Percentiles rank a stretch among this genome's conserved stretches.
phyloP scores from a whole-genome alignment of 1,139 yeast genomes.

The Nadsonia commutata region DNA sequence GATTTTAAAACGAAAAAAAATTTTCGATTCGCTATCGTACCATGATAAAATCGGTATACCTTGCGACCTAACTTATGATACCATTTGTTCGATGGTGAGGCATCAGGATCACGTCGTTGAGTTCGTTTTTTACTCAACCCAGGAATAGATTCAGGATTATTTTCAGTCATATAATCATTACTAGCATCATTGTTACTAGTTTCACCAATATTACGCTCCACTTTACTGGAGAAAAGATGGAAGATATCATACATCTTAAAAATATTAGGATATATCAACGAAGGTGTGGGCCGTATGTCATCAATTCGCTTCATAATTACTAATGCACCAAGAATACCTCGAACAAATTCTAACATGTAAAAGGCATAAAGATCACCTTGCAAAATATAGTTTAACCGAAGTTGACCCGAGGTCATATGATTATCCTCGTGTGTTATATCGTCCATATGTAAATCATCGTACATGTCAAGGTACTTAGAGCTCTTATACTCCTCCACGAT shows the following conservation, averaged over 20 bases:
- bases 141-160: background rate
- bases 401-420: background rate
- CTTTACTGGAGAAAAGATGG: background rate
- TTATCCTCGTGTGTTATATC: background rate
- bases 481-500: background rate
- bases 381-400: background rate
- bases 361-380: background rate
- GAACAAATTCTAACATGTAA: background rate
- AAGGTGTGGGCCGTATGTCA: background rate
- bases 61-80: background rate
- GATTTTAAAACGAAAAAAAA: slow-evolving; percentile 16
- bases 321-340: background rate
- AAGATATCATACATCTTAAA: no score
- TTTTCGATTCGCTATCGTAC: background rate
- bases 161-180: background rate
- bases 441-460: background rate
- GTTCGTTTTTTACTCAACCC: background rate
- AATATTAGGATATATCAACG: no score
- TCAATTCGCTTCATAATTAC: background rate
- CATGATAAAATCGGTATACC: background rate
- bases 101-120: background rate
- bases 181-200: background rate
- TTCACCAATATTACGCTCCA: background rate
- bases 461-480: background rate
- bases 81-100: background rate